Conservation (phyloP, 1,284 basidiomycete species). For the Sanghuangporus sanghuang region DNA sequence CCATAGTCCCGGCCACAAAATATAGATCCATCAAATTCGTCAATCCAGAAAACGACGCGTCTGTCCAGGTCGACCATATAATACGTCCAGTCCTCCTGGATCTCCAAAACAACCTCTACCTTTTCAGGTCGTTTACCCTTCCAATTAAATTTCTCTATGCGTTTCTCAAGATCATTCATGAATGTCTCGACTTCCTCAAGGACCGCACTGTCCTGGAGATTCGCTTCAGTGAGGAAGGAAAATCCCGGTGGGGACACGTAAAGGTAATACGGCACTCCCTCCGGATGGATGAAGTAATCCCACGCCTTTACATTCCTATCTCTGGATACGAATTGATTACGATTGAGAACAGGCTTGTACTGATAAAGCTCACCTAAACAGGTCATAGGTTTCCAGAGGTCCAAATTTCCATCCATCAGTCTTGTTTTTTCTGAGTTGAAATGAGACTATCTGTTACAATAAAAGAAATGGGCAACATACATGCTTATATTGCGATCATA, state of each 20-base stretch:
- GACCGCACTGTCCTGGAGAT: background rate
- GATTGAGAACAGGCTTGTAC: background rate
- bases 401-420: background rate
- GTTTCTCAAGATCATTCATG: background rate
- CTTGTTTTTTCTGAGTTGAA: background rate
- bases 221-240: slow-evolving; percentile 4
- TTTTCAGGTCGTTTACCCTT: background rate
- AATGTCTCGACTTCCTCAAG: background rate
- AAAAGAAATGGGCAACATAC: background rate
- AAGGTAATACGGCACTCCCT: slow-evolving; percentile 5
- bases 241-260: background rate
- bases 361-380: background rate
- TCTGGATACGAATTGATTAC: background rate
- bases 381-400: background rate
- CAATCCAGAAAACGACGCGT: slow-evolving; percentile 10
- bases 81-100: slow-evolving; percentile 7
- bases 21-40: background rate
- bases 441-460: background rate
- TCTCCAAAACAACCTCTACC: slow-evolving; percentile 6
- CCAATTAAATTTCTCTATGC: background rate
- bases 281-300: slow-evolving; percentile 4
- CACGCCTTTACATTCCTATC: background rate
- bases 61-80: slow-evolving; percentile 7
- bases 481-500: slow-evolving; percentile 7
- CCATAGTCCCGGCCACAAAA: background rate